A percentile compares a stretch with the other conserved stretches of the same genome.
These are phyloP conservation scores for Dentipellis sp. DNA, from an alignment of 768 basidiomycete species.

Conservation along the genomic window DNA sequence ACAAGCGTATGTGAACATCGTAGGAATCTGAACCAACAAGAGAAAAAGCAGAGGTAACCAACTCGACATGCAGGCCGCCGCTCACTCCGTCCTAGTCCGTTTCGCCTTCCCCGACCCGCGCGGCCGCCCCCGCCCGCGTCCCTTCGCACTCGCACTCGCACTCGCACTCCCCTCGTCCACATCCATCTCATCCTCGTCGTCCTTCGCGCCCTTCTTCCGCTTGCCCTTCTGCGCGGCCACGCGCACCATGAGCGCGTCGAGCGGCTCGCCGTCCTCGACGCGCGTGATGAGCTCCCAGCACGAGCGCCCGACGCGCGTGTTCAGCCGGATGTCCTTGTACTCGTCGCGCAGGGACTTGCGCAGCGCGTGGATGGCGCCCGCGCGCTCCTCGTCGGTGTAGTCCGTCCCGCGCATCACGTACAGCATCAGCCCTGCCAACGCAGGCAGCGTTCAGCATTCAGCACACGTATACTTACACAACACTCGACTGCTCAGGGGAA, in stretches of 20 bases:
- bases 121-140: too few species aligned
- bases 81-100: neutral
- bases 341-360: slow-evolving; percentile 44
- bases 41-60: neutral
- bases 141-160: too few species aligned
- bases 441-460: neutral
- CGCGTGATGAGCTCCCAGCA: slow-evolving; percentile 49
- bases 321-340: slow-evolving; percentile 59
- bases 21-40: neutral
- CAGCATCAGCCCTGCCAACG: slow-evolving; percentile 50
- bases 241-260: slow-evolving; percentile 8
- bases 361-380: slow-evolving; percentile 47
- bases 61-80: neutral
- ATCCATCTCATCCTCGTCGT: slow-evolving; percentile 30
- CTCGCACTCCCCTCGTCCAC: slow-evolving; percentile 17
- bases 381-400: slow-evolving; percentile 35
- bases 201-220: slow-evolving; percentile 23
- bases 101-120: neutral
- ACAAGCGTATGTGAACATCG: neutral
- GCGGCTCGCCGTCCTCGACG: slow-evolving; percentile 19
- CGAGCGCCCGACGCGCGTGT: slow-evolving; percentile 40
- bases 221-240: slow-evolving; percentile 5
- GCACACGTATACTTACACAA: neutral
- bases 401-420: slow-evolving; percentile 36
- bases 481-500: neutral